Evolutionary conservation across 768 basidiomycete species (phyloP).

Genomic region (Nidula microcarpa): DNA sequence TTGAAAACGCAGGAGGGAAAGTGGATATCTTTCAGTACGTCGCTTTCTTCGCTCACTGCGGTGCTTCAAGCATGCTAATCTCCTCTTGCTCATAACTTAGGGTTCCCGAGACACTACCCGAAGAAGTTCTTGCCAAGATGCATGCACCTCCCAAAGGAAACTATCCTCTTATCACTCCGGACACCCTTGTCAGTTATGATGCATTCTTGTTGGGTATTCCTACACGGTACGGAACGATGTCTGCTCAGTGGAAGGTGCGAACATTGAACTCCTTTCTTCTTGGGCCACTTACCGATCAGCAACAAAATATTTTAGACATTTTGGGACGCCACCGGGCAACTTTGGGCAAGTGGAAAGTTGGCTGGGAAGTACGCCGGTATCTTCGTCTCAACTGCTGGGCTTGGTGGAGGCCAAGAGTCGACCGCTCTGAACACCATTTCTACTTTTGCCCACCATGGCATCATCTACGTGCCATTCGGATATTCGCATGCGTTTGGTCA

Average conservation of each 20-base stretch:
- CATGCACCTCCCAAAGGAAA: slow-evolving; percentile 55
- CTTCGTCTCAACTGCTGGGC: slow-evolving; percentile 72
- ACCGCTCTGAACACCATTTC: slow-evolving; percentile 51
- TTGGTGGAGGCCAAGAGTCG: slow-evolving; percentile 78
- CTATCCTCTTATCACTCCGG: slow-evolving; percentile 55
- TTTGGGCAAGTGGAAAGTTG: slow-evolving; percentile 60
- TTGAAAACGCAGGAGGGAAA: slow-evolving; percentile 30
- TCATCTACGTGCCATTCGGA: slow-evolving; percentile 70
- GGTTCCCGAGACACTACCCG: slow-evolving; percentile 62
- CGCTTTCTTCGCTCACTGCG: background rate
- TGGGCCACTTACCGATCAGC: background rate
- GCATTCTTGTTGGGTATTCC: slow-evolving; percentile 69
- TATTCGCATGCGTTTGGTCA: slow-evolving; percentile 47
- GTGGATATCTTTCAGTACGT: slow-evolving; percentile 40
- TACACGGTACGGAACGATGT: slow-evolving; percentile 74
- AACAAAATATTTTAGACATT: slow-evolving; percentile 41
- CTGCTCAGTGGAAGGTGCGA: slow-evolving; percentile 50
- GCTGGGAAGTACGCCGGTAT: slow-evolving; percentile 72
- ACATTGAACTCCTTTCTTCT: background rate
- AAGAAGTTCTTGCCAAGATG: slow-evolving; percentile 58
- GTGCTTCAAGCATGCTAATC: too few species aligned
- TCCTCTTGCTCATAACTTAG: slow-evolving; percentile 20
- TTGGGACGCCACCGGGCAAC: slow-evolving; percentile 71
- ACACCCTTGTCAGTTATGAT: slow-evolving; percentile 50
- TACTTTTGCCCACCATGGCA: slow-evolving; percentile 69